A percentile compares a stretch with the other conserved stretches of the same genome.
Conservation (phyloP, 2,329 filamentous ascomycete genomes). For the Mollisia scopiformis region DNA sequence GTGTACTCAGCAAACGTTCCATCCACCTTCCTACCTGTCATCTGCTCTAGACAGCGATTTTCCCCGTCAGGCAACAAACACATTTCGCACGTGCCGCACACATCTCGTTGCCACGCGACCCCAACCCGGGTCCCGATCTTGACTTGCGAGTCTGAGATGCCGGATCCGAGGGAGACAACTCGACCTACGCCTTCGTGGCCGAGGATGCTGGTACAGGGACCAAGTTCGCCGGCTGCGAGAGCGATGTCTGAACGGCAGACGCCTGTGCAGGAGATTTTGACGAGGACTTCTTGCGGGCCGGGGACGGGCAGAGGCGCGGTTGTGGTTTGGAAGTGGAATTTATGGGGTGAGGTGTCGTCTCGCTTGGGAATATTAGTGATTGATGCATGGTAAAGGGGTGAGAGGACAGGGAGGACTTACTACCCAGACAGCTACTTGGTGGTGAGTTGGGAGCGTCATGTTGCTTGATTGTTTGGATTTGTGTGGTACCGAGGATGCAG, state of each 20-base stretch:
- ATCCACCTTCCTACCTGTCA: conserved; percentile 39
- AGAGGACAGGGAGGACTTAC: neutral
- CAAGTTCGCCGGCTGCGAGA: conserved; percentile 14
- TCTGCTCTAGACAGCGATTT: conserved; percentile 39
- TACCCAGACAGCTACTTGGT: conserved; percentile 7
- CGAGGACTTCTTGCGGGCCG: conserved; percentile 14
- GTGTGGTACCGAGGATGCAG: neutral
- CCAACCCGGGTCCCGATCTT: conserved; percentile 67
- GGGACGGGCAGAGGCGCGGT: neutral
- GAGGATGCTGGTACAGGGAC: conserved; percentile 14
- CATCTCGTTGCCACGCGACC: conserved; percentile 48
- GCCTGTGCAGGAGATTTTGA: conserved; percentile 14
- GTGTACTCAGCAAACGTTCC: conserved; percentile 39
- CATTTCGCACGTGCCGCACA: conserved; percentile 19
- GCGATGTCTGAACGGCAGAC: conserved; percentile 19
- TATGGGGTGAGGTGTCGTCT: neutral
- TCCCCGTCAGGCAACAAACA: conserved; percentile 45
- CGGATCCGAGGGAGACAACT: conserved; percentile 64
- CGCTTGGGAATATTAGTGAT: neutral
- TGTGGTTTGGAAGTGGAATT: conserved; percentile 3
- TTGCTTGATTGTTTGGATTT: neutral
- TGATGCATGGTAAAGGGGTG: neutral
- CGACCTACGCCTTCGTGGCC: conserved; percentile 69
- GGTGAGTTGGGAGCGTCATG: conserved; percentile 3
- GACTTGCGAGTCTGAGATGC: conserved; percentile 52